These are phyloP conservation scores for Dacryopinax primogenitus DNA, from an alignment of 768 basidiomycete genomes.

Conservation along the genomic window DNA sequence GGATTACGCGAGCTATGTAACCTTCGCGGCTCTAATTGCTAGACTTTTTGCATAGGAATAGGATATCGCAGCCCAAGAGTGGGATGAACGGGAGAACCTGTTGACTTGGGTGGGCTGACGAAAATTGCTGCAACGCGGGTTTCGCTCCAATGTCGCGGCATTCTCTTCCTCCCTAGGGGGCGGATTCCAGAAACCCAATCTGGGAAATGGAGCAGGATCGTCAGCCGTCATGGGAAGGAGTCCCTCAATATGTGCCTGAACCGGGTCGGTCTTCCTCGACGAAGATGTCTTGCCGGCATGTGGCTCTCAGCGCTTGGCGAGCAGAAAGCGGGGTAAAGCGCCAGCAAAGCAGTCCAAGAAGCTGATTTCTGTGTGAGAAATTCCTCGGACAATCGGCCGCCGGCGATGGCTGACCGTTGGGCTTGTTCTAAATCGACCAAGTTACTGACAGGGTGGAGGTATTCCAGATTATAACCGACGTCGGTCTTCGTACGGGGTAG, in stretches of 20 bases:
- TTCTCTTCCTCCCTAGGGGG: not conserved
- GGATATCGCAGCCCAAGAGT: not conserved
- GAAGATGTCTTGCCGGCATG: not conserved
- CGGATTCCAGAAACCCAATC: not conserved
- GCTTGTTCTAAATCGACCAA: not conserved
- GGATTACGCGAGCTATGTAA: not conserved
- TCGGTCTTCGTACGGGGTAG: not conserved
- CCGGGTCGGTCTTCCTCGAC: not conserved
- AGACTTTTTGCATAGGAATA: not conserved
- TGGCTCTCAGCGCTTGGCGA: not conserved
- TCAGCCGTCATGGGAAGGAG: constrained; percentile 4
- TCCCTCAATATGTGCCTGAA: not conserved
- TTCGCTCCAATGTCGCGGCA: not conserved
- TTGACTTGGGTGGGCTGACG: not conserved
- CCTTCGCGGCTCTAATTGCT: constrained; percentile 6
- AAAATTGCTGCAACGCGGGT: not conserved
- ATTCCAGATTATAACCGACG: not conserved
- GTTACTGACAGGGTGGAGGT: constrained; percentile 7
- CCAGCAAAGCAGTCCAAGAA: not conserved
- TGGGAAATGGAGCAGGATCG: not conserved
- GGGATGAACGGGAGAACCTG: not conserved
- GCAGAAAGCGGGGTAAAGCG: not conserved
- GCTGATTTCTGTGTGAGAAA: not conserved
- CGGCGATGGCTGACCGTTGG: not conserved
- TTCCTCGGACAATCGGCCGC: not conserved